phyloP scores from a whole-genome alignment of 202 grass and related monocot species.

The Saccharum hybrid region DNA sequence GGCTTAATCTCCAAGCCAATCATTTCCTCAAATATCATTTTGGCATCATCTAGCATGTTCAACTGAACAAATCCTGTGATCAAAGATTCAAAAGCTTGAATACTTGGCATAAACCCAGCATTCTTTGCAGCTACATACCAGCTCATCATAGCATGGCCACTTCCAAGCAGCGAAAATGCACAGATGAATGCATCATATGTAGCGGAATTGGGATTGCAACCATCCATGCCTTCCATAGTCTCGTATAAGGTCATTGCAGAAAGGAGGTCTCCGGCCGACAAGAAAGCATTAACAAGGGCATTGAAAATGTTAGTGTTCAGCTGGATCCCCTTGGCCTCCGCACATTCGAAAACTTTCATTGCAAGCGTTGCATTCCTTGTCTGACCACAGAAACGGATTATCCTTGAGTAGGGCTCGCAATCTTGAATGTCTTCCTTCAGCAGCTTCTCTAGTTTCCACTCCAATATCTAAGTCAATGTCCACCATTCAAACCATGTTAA shows the following conservation, averaged over 20 bases:
- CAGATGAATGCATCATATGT: conserved; percentile 58
- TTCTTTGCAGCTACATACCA: conserved; percentile 62
- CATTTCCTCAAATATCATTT: conserved; percentile 52
- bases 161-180: conserved; percentile 41
- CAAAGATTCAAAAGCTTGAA: conserved; percentile 52
- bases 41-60: conserved; percentile 55
- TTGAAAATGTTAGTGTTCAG: conserved; percentile 59
- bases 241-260: conserved; percentile 58
- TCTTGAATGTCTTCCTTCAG: conserved; percentile 45
- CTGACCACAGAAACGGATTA: conserved; percentile 54
- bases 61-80: conserved; percentile 51
- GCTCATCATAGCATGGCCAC: conserved; percentile 52
- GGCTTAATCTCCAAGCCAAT: conserved; percentile 48
- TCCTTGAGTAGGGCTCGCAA: conserved; percentile 37
- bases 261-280: conserved; percentile 49
- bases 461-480: conserved; percentile 50
- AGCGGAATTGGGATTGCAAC: conserved; percentile 45
- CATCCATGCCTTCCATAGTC: conserved; percentile 46
- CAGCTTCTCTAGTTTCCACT: conserved; percentile 63
- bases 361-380: conserved; percentile 45
- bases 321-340: conserved; percentile 48
- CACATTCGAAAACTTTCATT: conserved; percentile 46
- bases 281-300: conserved; percentile 48
- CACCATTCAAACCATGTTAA: neutral
- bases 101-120: conserved; percentile 55